Evolutionary conservation across 2,329 filamentous ascomycete species (phyloP).

Genomic region (Teratosphaeria zuluensis): DNA sequence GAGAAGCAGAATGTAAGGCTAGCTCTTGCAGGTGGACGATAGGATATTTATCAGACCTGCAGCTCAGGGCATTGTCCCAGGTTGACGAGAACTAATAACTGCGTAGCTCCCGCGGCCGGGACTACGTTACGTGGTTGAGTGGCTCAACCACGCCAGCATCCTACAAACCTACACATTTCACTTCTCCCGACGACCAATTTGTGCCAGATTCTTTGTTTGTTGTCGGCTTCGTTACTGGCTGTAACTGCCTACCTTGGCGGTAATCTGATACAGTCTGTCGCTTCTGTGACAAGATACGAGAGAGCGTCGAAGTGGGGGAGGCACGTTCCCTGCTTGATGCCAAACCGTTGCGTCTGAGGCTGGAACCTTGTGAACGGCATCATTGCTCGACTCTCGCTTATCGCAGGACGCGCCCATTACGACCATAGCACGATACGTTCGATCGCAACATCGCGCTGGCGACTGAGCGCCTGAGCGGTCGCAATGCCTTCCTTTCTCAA

Average conservation of each 20-base stretch:
- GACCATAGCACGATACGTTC: background rate
- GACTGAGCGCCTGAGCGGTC: background rate
- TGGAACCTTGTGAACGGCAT: background rate
- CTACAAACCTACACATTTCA: background rate
- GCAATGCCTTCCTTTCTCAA: constrained; percentile 56
- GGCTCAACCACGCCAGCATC: background rate
- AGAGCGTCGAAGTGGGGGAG: background rate
- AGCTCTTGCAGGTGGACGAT: background rate
- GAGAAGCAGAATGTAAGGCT: too few species aligned
- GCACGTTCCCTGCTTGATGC: background rate
- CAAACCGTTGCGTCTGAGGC: background rate
- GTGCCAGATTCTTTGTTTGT: background rate
- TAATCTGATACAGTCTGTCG: background rate
- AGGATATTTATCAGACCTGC: background rate
- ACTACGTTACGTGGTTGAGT: background rate
- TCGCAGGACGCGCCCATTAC: background rate
- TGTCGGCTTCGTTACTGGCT: background rate
- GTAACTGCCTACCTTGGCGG: background rate
- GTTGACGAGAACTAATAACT: background rate
- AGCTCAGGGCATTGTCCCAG: background rate
- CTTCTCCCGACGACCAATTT: background rate
- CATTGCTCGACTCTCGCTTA: background rate
- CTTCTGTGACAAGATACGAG: background rate
- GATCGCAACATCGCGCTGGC: background rate
- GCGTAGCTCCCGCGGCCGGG: background rate